Base-by-base conservation (phyloP, 805 yeast species). In the Myxozyma geophila region DNA sequence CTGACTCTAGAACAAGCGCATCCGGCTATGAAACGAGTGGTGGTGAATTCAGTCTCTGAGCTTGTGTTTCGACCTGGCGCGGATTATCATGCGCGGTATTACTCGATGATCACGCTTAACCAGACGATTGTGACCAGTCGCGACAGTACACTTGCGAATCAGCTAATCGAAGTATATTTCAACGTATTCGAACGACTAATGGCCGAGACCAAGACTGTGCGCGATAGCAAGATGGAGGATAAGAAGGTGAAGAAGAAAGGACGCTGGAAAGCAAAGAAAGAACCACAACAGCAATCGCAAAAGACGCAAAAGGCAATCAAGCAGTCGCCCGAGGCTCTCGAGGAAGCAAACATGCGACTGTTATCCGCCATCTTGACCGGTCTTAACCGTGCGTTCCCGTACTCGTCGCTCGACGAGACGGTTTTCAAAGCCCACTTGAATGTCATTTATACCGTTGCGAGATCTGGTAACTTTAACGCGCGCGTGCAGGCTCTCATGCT, bases 351-450 rank as follows among this genome's bases (percentile, higher is more conserved):
- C 71, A 83, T 96, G 50, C 90, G 89, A 72, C 77, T 93, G 70
- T 90, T 93, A 71, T 87, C 97, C 36, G 97, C 97, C 15, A 82
- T 95, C 61, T 83, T 95, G 69, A 91, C 99, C 0, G 99, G 99
- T 70, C 83, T 95, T 63, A 95, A 95, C 75, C 89, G 99, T 78
- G 92, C 98, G 0, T 93, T 90, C 81, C 98, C 98, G 60, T 95
- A 90, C 74, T 86, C 96, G 1, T 82, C 85, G 67, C 79, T 95
- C 59, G 82, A 85, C 44, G 86, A 87, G 36, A 83, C 84, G 7
- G 90, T 87, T 73, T 77, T 79, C 58, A 84, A 85, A 68, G 80
- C 83, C 65, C 98, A 95, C 77, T 80, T 93, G 73, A 88, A 90
- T 73, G 87, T 96, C 0, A 79, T 95, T 61, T 95, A 88, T 82